Conservation (phyloP, 2,329 filamentous ascomycete species). For the Claviceps pusilla region DNA sequence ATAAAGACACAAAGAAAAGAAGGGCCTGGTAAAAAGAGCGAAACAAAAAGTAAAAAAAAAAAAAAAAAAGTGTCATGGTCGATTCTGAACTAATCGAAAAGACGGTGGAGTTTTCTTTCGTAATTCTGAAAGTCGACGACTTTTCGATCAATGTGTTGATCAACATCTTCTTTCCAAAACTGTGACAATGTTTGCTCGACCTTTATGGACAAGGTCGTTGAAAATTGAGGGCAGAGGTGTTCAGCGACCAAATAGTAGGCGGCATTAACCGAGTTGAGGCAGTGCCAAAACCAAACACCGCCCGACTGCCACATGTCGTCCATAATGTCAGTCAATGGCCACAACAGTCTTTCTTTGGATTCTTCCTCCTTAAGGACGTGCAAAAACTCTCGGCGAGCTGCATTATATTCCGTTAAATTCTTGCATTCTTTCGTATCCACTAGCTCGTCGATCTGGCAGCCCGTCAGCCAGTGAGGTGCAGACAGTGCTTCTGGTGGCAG, state of each 20-base stretch:
- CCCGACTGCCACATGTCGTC: conserved; percentile 3
- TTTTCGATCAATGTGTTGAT: neutral
- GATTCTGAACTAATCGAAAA: neutral
- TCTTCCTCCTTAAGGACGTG: conserved; percentile 8
- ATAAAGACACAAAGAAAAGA: neutral
- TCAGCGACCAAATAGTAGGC: conserved; percentile 1
- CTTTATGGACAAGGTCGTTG: neutral
- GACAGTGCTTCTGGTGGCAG: conserved; percentile 9
- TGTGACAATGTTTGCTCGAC: neutral
- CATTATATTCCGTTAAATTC: conserved; percentile 6
- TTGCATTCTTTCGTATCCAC: conserved; percentile 1
- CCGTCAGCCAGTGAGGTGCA: conserved; percentile 12
- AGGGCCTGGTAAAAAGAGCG: neutral
- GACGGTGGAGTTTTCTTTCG: neutral
- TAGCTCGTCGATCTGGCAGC: conserved; percentile 9
- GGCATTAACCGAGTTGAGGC: neutral
- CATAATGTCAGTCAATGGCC: neutral
- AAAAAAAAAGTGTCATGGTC: neutral
- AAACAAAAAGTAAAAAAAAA: no score
- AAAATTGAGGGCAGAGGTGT: conserved; percentile 1
- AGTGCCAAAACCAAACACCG: conserved; percentile 3
- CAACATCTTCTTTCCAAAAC: neutral
- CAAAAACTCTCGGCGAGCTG: conserved; percentile 9
- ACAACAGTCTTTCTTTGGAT: neutral
- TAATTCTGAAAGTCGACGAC: neutral